These are phyloP conservation scores for Fulvia fulva DNA, from an alignment of 2,329 filamentous ascomycete species.

Conservation along the genomic window DNA sequence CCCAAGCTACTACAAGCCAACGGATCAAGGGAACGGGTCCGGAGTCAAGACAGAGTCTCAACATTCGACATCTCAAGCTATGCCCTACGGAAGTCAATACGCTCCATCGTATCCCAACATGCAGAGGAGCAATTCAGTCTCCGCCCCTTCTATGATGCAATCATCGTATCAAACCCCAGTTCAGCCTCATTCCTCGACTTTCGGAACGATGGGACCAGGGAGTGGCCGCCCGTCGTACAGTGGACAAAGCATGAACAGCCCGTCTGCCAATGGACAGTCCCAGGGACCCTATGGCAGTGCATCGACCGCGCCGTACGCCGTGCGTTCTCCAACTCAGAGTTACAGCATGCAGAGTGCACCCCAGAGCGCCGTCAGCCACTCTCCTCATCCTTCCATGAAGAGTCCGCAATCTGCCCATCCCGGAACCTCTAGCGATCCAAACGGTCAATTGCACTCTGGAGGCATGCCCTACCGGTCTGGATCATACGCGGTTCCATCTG, in stretches of 20 bases:
- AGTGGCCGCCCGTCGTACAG: slow-evolving; percentile 26
- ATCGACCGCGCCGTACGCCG: slow-evolving; percentile 26
- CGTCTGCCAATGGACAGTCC: slow-evolving; percentile 24
- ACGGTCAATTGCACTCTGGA: slow-evolving; percentile 16
- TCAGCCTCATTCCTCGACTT: slow-evolving; percentile 23
- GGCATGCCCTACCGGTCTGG: slow-evolving; percentile 25
- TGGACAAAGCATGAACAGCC: slow-evolving; percentile 21
- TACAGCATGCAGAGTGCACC: slow-evolving; percentile 29
- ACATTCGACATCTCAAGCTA: slow-evolving; percentile 20
- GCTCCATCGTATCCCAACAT: slow-evolving; percentile 25
- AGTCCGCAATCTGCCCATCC: slow-evolving; percentile 25
- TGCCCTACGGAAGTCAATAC: slow-evolving; percentile 29
- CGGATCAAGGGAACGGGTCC: slow-evolving; percentile 23
- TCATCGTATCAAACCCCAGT: slow-evolving; percentile 28
- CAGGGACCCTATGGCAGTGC: slow-evolving; percentile 27
- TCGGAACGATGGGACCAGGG: slow-evolving; percentile 23
- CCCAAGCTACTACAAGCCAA: slow-evolving; percentile 26
- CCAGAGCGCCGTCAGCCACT: slow-evolving; percentile 27
- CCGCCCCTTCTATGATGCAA: slow-evolving; percentile 25
- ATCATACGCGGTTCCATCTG: slow-evolving; percentile 17
- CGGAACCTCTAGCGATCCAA: slow-evolving; percentile 16
- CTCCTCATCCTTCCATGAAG: slow-evolving; percentile 27
- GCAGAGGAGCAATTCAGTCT: slow-evolving; percentile 27
- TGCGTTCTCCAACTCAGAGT: slow-evolving; percentile 29
- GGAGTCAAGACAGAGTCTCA: slow-evolving; percentile 27